Evolutionary conservation across 1,284 basidiomycete genomes (phyloP), one percentile per base, ranked within the genome.

Genomic region (Earliella scabrosa): DNA sequence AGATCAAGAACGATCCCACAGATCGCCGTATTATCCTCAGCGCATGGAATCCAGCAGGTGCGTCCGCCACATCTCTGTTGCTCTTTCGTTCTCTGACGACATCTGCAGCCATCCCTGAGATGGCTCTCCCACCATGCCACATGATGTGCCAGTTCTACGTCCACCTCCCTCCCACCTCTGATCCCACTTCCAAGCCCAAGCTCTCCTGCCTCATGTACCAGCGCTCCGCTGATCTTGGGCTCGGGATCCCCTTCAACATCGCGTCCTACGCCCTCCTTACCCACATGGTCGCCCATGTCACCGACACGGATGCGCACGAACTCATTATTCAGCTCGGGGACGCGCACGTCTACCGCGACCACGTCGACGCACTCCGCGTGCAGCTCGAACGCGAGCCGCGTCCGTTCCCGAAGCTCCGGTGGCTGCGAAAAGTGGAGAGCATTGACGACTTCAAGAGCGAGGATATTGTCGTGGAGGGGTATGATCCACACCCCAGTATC

Each of bases 141-240:
- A 92, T 98, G 86, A 90, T 99, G 72, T 97, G 95, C 76, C 97
- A 99, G 71, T 99, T 99, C 82, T 98, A 94, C 77, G 97, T 99
- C 34, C 90, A 93, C 65, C 85, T 96, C 29, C 88, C 93, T 0
- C 74, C 82, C 9, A 66, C 77, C 2, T 63, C 69, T 31, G 65
- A 77, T 13, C 75, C 83, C 7, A 73, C 77, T n/a, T 71, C 71
- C 4, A 87, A 86, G 60, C 90, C 90, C 1, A 85, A 84, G 60
- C 87, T 99, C 34, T 95, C 91, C 14, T 98, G 96, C 72, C 82
- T 98, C 50, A 97, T 99, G 95, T 98, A 92, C 77, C 97, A 99
- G 72, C 92, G 97, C 40, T 98, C 95, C 6, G 97, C 96, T 41
- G 97, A 99, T 70, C 83, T 98, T 7, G 97, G 97, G 0, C 90